Percentiles rank a stretch among this genome's conserved stretches.
phyloP scores from a whole-genome alignment of 495 filamentous ascomycete genomes.

The Penicillium subrubescens region DNA sequence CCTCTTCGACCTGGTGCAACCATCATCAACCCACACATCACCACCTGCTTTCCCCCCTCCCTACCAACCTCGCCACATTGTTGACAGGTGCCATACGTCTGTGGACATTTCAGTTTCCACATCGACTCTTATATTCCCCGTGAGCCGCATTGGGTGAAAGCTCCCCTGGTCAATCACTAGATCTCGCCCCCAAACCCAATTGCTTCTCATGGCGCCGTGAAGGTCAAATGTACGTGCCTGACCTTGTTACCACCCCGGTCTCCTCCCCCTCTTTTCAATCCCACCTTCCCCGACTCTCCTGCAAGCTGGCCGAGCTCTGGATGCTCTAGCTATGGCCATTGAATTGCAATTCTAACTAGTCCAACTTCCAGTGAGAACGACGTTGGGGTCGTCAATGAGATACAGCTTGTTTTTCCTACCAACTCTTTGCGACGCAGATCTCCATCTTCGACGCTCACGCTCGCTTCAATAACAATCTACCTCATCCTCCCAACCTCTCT shows the following conservation, averaged over 20 bases:
- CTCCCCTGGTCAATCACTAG: conserved; percentile 6
- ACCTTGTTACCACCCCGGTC: conserved; percentile 3
- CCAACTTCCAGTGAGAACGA: conserved; percentile 30
- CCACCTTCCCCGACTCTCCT: neutral
- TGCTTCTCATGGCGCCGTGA: conserved; percentile 42
- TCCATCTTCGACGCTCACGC: neutral
- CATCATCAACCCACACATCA: conserved; percentile 2
- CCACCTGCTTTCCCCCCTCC: neutral
- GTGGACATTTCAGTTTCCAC: conserved; percentile 9
- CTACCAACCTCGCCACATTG: conserved; percentile 24
- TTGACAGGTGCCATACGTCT: conserved; percentile 23
- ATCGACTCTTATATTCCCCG: neutral
- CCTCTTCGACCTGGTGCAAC: conserved; percentile 21
- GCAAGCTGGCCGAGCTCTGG: neutral
- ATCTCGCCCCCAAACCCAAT: conserved; percentile 15
- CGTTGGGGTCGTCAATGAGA: conserved; percentile 40
- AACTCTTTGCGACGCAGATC: conserved; percentile 16
- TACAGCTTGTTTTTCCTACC: conserved; percentile 23
- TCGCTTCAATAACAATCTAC: conserved; percentile 1
- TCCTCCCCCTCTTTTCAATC: conserved; percentile 12
- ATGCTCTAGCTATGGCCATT: conserved; percentile 10
- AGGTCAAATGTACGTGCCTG: conserved; percentile 36
- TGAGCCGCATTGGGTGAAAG: conserved; percentile 9
- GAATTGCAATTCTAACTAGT: conserved; percentile 17
- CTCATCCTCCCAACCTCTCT: neutral